Conservation (phyloP, 768 basidiomycete genomes). For the Gelatoporia subvermispora region DNA sequence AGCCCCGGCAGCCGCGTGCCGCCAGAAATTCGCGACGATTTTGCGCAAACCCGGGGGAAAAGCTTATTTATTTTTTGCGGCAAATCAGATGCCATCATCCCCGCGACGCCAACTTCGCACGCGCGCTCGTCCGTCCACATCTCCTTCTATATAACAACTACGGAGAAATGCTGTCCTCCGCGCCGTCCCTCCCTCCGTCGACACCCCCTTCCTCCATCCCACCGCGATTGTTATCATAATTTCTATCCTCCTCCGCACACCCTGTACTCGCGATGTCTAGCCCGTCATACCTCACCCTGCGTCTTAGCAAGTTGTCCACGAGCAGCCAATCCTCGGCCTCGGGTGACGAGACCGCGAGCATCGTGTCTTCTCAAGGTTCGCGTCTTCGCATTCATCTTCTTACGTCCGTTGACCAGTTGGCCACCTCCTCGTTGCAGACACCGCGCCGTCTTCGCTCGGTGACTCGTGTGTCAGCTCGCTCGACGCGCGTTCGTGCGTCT, state of each 20-base stretch:
- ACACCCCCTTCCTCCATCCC: slow-evolving; percentile 2
- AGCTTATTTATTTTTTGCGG: no score
- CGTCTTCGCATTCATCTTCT: neutral
- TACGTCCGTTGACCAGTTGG: neutral
- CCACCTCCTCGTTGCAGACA: neutral
- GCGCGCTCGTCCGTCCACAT: slow-evolving; percentile 10
- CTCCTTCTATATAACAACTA: slow-evolving; percentile 9
- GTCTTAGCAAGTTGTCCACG: neutral
- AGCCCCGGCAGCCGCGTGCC: no score
- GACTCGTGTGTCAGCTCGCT: slow-evolving; percentile 20
- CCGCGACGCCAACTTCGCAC: neutral
- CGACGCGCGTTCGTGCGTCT: slow-evolving; percentile 20
- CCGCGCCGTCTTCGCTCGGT: slow-evolving; percentile 20
- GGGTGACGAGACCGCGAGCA: slow-evolving; percentile 5
- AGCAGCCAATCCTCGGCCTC: slow-evolving; percentile 11
- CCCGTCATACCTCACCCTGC: slow-evolving; percentile 9
- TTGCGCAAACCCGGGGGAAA: no score
- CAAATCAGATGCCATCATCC: no score
- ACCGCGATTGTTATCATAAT: neutral
- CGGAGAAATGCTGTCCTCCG: no score
- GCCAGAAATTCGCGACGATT: no score
- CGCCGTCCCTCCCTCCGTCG: neutral
- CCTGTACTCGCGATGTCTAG: slow-evolving; percentile 9
- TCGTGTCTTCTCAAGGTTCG: slow-evolving; percentile 8
- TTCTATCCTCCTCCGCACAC: neutral